Conservation (phyloP, 345 rosid genomes). For the Theobroma cacao region DNA sequence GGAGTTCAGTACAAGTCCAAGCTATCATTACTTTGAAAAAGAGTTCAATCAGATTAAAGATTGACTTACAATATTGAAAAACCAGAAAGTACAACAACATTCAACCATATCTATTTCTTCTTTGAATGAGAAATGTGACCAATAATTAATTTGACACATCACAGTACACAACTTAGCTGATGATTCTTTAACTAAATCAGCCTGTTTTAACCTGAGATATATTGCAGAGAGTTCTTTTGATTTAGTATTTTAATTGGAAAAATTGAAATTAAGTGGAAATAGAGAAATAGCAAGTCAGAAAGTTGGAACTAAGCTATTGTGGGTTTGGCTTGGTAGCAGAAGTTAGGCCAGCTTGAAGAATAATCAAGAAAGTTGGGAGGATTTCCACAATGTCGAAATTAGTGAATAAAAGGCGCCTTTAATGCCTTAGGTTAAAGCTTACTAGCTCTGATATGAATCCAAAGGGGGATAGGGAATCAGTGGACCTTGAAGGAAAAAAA, state of each 20-base stretch:
- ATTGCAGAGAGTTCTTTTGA: not conserved
- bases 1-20: not conserved
- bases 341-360: slow-evolving; percentile 1
- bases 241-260: not conserved
- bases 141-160: no score
- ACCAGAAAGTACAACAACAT: not conserved
- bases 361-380: slow-evolving; percentile 8
- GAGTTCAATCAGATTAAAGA: not conserved
- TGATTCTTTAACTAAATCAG: not conserved
- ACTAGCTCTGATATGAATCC: not conserved
- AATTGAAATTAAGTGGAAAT: not conserved
- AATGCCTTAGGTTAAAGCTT: not conserved
- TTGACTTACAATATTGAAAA: not conserved
- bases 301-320: not conserved
- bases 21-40: not conserved
- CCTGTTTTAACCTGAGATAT: not conserved
- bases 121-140: not conserved
- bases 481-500: not conserved
- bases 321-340: not conserved
- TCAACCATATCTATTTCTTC: not conserved
- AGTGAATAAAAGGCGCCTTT: not conserved
- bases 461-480: not conserved
- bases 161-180: no score
- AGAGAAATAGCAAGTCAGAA: not conserved
- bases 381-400: slow-evolving; percentile 1